Evolutionary conservation across 495 filamentous ascomycete species (phyloP).

Genomic region (Penicillium crystallinum): DNA sequence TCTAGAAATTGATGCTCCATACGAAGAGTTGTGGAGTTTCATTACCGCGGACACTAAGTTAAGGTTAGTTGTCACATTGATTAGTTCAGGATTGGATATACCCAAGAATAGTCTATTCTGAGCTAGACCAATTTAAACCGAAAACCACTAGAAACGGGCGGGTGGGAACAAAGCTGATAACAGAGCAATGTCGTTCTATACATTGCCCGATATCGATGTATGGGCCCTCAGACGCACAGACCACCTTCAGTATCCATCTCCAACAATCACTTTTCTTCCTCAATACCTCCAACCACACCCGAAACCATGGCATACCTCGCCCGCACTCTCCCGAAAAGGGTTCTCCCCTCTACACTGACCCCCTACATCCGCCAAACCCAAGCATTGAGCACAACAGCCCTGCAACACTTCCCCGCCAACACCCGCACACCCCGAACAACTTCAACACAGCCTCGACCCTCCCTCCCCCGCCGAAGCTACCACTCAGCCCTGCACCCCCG

Average conservation of each 20-base stretch:
- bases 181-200: not conserved
- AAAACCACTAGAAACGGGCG: too few species aligned
- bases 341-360: not conserved
- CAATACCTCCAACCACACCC: not conserved
- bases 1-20: too few species aligned
- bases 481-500: conserved; percentile 65
- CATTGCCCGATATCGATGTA: not conserved
- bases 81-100: too few species aligned
- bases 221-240: not conserved
- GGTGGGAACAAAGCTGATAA: too few species aligned
- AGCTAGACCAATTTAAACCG: too few species aligned
- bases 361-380: conserved; percentile 2
- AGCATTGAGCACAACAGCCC: not conserved
- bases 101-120: too few species aligned
- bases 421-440: not conserved
- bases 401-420: not conserved
- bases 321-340: conserved; percentile 8
- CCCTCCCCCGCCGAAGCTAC: conserved; percentile 39
- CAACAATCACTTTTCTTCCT: not conserved
- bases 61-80: too few species aligned
- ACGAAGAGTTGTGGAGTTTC: too few species aligned
- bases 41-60: too few species aligned
- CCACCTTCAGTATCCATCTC: conserved; percentile 5
- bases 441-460: not conserved
- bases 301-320: conserved; percentile 14